These are phyloP conservation scores for Nannizziopsis barbatae DNA, from an alignment of 2,329 filamentous ascomycete genomes.

Conservation along the genomic window DNA sequence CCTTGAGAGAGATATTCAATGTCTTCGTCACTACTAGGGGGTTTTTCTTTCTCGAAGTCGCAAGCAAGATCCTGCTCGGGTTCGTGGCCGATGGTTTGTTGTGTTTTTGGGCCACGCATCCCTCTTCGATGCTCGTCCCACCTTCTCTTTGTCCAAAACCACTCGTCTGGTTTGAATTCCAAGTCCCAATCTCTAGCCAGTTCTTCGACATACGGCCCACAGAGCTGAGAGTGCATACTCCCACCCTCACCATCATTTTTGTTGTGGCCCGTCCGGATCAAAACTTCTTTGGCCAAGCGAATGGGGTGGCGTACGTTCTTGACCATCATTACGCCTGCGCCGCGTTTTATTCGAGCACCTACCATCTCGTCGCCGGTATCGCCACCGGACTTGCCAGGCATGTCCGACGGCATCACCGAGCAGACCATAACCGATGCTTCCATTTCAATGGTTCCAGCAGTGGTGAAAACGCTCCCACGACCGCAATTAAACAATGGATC, in stretches of 20 bases:
- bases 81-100: constrained; percentile 9
- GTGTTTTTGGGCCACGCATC: constrained; percentile 30
- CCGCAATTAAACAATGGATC: constrained; percentile 75
- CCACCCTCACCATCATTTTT: constrained; percentile 44
- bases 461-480: constrained; percentile 75
- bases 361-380: constrained; percentile 3
- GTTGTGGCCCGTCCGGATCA: constrained; percentile 42
- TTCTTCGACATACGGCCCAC: constrained; percentile 56
- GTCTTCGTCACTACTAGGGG: constrained; percentile 28
- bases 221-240: constrained; percentile 53
- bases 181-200: constrained; percentile 54
- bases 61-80: constrained; percentile 28
- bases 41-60: constrained; percentile 27
- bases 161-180: constrained; percentile 55
- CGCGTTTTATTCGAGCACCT: constrained; percentile 59
- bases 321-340: constrained; percentile 64
- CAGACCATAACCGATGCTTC: constrained; percentile 83
- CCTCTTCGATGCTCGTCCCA: constrained; percentile 68
- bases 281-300: constrained; percentile 56
- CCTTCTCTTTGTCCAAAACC: constrained; percentile 66
- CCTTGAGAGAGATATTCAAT: constrained; percentile 64
- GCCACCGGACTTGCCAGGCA: constrained; percentile 5
- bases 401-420: constrained; percentile 17
- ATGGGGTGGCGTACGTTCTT: constrained; percentile 70
- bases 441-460: constrained; percentile 70